These are phyloP conservation scores for Huiozyma sinensis DNA, from an alignment of 805 yeast species.

Conservation along the genomic window DNA sequence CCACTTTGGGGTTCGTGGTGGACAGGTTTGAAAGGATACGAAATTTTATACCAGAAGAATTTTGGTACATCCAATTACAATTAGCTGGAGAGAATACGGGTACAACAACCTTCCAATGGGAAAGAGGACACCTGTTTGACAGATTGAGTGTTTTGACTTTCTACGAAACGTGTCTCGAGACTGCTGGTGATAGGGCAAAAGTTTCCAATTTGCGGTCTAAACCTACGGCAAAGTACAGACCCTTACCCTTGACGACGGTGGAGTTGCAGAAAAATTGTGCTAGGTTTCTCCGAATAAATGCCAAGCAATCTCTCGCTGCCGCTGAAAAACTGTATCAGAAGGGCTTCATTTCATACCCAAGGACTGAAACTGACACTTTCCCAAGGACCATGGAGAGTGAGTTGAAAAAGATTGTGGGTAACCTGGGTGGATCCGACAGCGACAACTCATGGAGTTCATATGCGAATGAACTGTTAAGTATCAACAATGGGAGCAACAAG, in stretches of 20 bases:
- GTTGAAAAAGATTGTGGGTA: conserved; percentile 45
- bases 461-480: conserved; percentile 37
- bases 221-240: conserved; percentile 70
- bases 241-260: conserved; percentile 89
- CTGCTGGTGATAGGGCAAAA: conserved; percentile 35
- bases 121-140: conserved; percentile 62
- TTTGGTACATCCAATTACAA: conserved; percentile 61
- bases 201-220: conserved; percentile 42
- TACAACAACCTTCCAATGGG: conserved; percentile 54
- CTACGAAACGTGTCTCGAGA: conserved; percentile 55
- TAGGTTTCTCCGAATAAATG: conserved; percentile 58
- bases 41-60: conserved; percentile 62
- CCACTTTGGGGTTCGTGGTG: conserved; percentile 63
- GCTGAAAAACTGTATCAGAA: conserved; percentile 82
- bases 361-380: conserved; percentile 91
- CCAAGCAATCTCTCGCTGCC: conserved; percentile 60
- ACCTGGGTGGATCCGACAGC: conserved; percentile 35
- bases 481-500: conserved; percentile 27
- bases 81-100: conserved; percentile 30
- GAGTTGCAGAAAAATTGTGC: conserved; percentile 85
- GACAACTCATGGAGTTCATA: conserved; percentile 68
- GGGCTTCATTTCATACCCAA: conserved; percentile 88
- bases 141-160: conserved; percentile 49
- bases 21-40: conserved; percentile 68
- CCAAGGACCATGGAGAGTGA: conserved; percentile 57